Conservation (phyloP, 495 filamentous ascomycete species). For the Penicillium diatomitis region DNA sequence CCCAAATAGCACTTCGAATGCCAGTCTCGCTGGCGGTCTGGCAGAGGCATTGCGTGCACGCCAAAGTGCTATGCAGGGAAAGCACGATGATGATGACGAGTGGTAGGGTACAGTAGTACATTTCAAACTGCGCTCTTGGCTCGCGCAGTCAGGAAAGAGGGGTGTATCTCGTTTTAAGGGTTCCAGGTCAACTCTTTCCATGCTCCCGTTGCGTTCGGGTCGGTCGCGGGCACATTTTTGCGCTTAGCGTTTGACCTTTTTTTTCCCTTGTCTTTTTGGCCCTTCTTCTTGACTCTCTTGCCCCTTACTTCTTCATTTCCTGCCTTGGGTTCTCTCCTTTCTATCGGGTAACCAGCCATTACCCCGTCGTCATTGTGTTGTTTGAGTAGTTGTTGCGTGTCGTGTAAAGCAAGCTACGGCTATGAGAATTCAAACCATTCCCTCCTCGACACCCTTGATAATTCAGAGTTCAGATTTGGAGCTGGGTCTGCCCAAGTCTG, state of each 20-base stretch:
- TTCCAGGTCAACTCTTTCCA: too few species aligned
- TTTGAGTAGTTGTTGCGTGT: too few species aligned
- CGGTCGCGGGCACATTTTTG: conserved; percentile 12
- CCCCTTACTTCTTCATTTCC: conserved; percentile 4
- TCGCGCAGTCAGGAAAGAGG: too few species aligned
- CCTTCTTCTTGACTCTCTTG: background rate
- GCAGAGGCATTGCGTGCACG: conserved; percentile 72
- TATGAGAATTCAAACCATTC: too few species aligned
- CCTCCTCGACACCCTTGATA: too few species aligned
- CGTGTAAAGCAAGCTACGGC: too few species aligned
- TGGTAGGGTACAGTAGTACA: conserved; percentile 27
- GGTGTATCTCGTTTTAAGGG: too few species aligned
- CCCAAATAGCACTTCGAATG: conserved; percentile 55
- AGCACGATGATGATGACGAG: conserved; percentile 62
- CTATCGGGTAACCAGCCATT: background rate
- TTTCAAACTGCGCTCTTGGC: too few species aligned
- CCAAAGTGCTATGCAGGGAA: conserved; percentile 59
- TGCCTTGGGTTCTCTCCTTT: conserved; percentile 3
- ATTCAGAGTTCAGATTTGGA: too few species aligned
- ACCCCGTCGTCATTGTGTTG: background rate
- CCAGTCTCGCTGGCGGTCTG: conserved; percentile 71
- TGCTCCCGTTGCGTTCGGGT: conserved; percentile 1
- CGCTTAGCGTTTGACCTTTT: conserved; percentile 20
- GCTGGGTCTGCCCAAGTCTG: too few species aligned
- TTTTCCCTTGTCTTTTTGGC: background rate